Percentiles rank a stretch among this genome's conserved stretches.
Conservation (phyloP, 176 grass and related monocot species). For the Ensete glaucum region DNA sequence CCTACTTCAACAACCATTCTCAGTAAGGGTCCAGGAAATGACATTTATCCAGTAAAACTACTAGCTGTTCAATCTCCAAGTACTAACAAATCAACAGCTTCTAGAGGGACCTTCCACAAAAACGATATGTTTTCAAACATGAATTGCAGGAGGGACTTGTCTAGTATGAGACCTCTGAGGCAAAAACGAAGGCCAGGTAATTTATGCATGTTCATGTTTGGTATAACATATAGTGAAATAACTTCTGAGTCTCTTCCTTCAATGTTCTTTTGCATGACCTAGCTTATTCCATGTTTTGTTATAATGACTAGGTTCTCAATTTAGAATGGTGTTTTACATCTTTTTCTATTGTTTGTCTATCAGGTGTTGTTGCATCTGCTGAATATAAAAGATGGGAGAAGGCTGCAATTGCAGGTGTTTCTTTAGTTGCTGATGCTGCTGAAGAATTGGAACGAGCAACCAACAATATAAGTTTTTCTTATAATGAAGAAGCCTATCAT, state of each 20-base stretch:
- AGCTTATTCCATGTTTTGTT: neutral
- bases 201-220: neutral
- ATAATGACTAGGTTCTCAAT: neutral
- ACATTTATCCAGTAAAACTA: constrained; percentile 45
- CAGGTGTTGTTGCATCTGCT: constrained; percentile 51
- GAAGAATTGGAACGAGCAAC: constrained; percentile 71
- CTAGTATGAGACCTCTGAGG: constrained; percentile 61
- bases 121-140: constrained; percentile 29
- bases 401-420: constrained; percentile 93
- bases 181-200: constrained; percentile 87
- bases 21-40: constrained; percentile 39
- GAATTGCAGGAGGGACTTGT: constrained; percentile 66
- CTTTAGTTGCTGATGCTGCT: constrained; percentile 98
- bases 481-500: constrained; percentile 9
- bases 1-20: constrained; percentile 39
- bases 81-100: constrained; percentile 44
- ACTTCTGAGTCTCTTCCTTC: neutral
- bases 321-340: neutral
- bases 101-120: constrained; percentile 57
- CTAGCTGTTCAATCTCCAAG: constrained; percentile 41
- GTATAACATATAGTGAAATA: neutral
- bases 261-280: neutral
- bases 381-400: constrained; percentile 95
- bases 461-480: constrained; percentile 26
- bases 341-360: constrained; percentile 21